Percentiles rank a stretch among this genome's conserved stretches.
Evolutionary conservation across 2,329 filamentous ascomycete species (phyloP).

Genomic region (Drechslerella dactyloides): DNA sequence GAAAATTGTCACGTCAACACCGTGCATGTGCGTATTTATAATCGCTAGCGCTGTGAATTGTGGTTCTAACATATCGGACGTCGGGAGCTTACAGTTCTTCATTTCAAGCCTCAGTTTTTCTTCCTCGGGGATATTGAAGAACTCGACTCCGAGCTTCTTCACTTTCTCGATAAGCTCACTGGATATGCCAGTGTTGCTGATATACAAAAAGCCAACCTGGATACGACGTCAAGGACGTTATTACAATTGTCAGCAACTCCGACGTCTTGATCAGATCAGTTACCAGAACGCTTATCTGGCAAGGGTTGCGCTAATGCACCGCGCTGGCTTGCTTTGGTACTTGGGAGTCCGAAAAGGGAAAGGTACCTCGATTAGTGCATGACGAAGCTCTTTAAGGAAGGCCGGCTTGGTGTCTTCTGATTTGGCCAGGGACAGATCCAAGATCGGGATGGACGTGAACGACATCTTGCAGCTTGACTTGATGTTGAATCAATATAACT

Average conservation of each 20-base stretch:
- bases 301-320: no score
- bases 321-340: neutral
- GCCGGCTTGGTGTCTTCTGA: conserved; percentile 70
- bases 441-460: conserved; percentile 77
- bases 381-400: conserved; percentile 74
- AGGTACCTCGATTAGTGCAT: conserved; percentile 71
- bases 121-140: conserved; percentile 76
- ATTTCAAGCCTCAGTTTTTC: conserved; percentile 69
- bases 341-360: neutral
- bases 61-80: no score
- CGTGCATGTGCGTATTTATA: neutral
- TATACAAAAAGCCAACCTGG: conserved; percentile 80
- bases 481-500: neutral
- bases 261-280: neutral
- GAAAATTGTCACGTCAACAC: no score
- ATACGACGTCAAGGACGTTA: no score
- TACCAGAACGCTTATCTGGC: neutral
- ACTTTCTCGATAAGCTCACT: conserved; percentile 70
- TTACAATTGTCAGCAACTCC: neutral
- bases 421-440: conserved; percentile 73
- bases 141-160: conserved; percentile 70
- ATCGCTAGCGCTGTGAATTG: no score
- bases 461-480: conserved; percentile 19
- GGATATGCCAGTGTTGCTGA: conserved; percentile 78
- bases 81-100: conserved; percentile 54